Evolutionary conservation across 2,329 filamentous ascomycete genomes (phyloP), one percentile per base, ranked within the genome.

Genomic region (Nemania diffusa): DNA sequence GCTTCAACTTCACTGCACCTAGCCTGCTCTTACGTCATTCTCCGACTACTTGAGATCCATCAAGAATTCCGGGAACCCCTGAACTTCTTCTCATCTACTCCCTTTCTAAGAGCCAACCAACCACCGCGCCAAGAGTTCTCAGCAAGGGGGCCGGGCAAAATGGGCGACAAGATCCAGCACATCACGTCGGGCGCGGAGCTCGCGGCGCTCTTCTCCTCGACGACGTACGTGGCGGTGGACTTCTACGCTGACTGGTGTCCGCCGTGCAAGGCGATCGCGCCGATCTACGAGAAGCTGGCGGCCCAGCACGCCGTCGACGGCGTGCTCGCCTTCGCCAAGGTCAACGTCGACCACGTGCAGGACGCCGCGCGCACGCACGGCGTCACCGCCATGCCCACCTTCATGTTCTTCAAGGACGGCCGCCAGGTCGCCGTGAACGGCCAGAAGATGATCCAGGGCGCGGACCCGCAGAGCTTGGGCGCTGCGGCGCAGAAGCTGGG

Each of bases 211-310:
- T 74, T 87, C 73, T 71, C 78, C 17, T 77, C 76, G 9, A 85
- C 80, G 55, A 83, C 81, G 53, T 85, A 84, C 78, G 85, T 88
- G 69, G 81, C 84, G 67, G 78, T 86, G 70, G 86, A 89, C 76
- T 88, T 88, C 79, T 84, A 81, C 78, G 87, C 87, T 65, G 80
- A 84, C 73, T 89, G 87, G 87, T 89, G 87, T 78, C 83, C 82
- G 44, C 87, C 87, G 29, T 89, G 87, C 85, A 87, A 86, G 78
- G 79, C 80, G 72, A 88, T 89, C 74, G 84, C 85, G 24, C 87
- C 87, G 68, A 73, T 85, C 65, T 89, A 84, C 81, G 74, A 73
- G 66, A 79, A 83, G 74, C 81, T 87, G 59, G 83, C 86, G 52
- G 75, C 75, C 55, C 71, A 77, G 46, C 77, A 81, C 73, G 70